A percentile compares a stretch with the other conserved stretches of the same genome.
Conservation (phyloP, 257 asterid species). For the Solanum piurae region DNA sequence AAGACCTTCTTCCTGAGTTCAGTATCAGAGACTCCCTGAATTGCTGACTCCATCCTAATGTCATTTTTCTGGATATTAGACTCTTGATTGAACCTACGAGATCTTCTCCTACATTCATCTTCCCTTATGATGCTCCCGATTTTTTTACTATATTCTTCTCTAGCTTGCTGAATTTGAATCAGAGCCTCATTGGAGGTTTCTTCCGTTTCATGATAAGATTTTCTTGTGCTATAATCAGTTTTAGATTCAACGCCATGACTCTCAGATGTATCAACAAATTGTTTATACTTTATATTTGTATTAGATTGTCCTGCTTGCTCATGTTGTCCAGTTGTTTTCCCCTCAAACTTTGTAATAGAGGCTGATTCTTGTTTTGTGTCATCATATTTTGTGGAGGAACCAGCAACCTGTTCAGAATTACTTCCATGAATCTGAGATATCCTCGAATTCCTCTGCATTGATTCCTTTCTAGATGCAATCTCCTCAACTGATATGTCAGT, state of each 20-base stretch:
- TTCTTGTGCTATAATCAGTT: conserved; percentile 26
- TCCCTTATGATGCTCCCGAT: conserved; percentile 25
- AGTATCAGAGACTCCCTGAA: conserved; percentile 30
- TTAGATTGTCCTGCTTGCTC: conserved; percentile 33
- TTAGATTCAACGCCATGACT: conserved; percentile 14
- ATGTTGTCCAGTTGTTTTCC: conserved; percentile 21
- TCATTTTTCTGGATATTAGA: conserved; percentile 41
- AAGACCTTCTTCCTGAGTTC: conserved; percentile 12
- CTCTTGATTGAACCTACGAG: conserved; percentile 21
- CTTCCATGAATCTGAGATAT: conserved; percentile 19
- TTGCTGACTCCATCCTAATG: conserved; percentile 27
- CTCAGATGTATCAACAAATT: conserved; percentile 27
- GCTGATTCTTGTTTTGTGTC: conserved; percentile 23
- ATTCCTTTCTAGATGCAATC: conserved; percentile 27
- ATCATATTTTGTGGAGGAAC: conserved; percentile 26
- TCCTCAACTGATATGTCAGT: conserved; percentile 46
- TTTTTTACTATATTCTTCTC: conserved; percentile 19
- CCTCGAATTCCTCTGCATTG: conserved; percentile 21
- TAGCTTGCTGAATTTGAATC: conserved; percentile 26
- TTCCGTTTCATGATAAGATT: conserved; percentile 17
- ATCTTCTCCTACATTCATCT: conserved; percentile 34
- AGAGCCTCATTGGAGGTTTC: conserved; percentile 24
- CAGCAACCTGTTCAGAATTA: conserved; percentile 25
- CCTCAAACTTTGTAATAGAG: conserved; percentile 19
- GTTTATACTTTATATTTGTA: conserved; percentile 45